Base-by-base conservation (phyloP, 2,329 filamentous ascomycete species). In the Talaromyces sp. region DNA sequence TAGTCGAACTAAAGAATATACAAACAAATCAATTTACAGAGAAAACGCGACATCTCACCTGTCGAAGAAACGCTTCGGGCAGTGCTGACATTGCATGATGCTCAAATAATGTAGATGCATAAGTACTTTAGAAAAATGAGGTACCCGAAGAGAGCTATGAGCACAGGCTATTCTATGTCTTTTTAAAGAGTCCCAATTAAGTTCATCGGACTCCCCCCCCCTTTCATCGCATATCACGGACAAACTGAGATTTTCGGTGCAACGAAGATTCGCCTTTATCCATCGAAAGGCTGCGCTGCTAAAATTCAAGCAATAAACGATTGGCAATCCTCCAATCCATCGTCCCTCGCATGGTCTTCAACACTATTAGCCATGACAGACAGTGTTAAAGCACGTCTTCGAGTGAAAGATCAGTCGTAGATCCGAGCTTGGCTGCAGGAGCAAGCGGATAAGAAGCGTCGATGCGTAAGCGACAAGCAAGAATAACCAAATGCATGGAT, bases 71-170 rank as follows among this genome's bases (percentile, higher is more conserved):
- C 60, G 53, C 43, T 61, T 61, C 11, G 60, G 53, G 25, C 60
- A 61, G 43, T 61, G 60, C 36, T 57, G 53, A 41, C 60, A 61
- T 54, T 61, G 53, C 60, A 61, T 61, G 21, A 28, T 45, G 57
- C 45, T 43, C 37, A 33, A 19, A 19, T 33, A 9, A 8, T 15
- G 28, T 33, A 17, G n/a, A 48, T 33, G 33, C 45, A 48, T 25
- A 35, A 35, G 17, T 21, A 5, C 17, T 19, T 48, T 10, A 7
- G 40, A 22, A 22, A 45, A 8, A 15, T 5, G 45, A 25, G 19
- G 8, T 15, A 33, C 17, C 4, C 21, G n/a, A 13, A 21, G 33
- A 35, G 19, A 11, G 3, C 8, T 13, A 19, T 19, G 5, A 33
- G 45, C 5, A 48, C 33, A 48, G 45, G 7, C 25, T 35, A 19